Evolutionary conservation across 164 flowering plant genomes (phyloP).

Genomic region (Chimonanthus salicifolius): DNA sequence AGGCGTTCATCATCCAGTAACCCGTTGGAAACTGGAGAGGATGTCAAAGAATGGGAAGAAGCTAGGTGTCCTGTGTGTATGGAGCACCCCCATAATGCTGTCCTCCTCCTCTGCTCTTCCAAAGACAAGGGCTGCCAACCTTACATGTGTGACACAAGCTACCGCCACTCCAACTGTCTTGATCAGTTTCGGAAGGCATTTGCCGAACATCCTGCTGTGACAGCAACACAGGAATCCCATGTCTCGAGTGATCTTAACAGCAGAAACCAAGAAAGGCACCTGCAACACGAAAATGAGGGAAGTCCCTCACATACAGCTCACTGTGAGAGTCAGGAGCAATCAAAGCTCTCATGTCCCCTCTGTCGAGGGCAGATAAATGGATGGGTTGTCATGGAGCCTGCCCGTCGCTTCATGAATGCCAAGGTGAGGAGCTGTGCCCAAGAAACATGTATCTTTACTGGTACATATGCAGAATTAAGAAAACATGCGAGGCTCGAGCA

Average conservation of each 20-base stretch:
- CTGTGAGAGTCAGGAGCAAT: conserved; percentile 25
- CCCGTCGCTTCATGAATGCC: conserved; percentile 75
- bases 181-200: conserved; percentile 75
- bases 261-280: conserved; percentile 13
- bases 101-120: conserved; percentile 74
- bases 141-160: conserved; percentile 91
- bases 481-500: conserved; percentile 84
- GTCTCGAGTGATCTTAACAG: conserved; percentile 1
- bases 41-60: conserved; percentile 81
- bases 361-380: conserved; percentile 71
- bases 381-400: conserved; percentile 66
- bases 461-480: conserved; percentile 69
- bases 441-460: conserved; percentile 67
- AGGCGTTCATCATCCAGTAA: conserved; percentile 30
- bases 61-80: conserved; percentile 93
- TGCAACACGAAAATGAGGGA: conserved; percentile 20
- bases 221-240: conserved; percentile 16
- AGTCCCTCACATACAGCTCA: neutral
- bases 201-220: conserved; percentile 23
- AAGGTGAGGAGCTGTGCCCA: conserved; percentile 73
- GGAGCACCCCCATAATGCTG: conserved; percentile 96
- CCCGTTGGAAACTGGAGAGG: conserved; percentile 29
- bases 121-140: conserved; percentile 87
- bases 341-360: conserved; percentile 67
- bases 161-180: conserved; percentile 85